Evolutionary conservation across 2,329 filamentous ascomycete genomes (phyloP), one percentile per base, ranked within the genome.

Genomic region (Colletotrichum orbiculare): DNA sequence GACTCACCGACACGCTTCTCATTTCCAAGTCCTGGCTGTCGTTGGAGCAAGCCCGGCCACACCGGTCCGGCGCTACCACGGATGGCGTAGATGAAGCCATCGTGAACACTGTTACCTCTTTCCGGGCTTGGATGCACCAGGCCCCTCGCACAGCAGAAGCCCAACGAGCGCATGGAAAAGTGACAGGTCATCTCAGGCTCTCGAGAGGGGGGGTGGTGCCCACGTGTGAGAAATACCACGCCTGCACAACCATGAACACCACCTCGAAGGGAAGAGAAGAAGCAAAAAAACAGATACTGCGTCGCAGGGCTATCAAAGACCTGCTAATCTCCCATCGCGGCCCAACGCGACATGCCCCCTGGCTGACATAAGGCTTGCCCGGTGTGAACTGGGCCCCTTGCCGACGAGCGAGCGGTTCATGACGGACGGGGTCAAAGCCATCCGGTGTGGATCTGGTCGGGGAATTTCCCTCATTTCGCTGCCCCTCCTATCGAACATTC

Each of bases 321-420:
- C 17, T 7, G 5, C 35, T 13, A 60, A 64, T 64, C 42, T 64
- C 61, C 42, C 49, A 35, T 64, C 42, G 56, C 48, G 50, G 61
- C 61, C 61, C 48, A 52, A 52, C 15, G 48, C 4, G 35, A 52
- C 35, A 17, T 11, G 35, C 6, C n/a, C 13, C 48, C 48, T 52
- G 8, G 48, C n/a, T 25, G 8, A 3, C n/a, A 41, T 17, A 50
- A 46, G 60, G 60, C 55, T 60, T 60, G 48, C 25, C 25, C 4
- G 25, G 25, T 25, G 3, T 5, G 25, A 25, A 25, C 25, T 4
- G 25, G 25, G 25, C 25, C 25, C 25, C 25, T 25, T 25, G 25
- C 25, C 25, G 25, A 25, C 25, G 25, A 25, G 25, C 25, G 25
- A 25, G 25, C 25, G 25, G 25, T 25, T 25, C 25, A 25, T 25